Conservation (phyloP, 192 early-diverging fungal species). For the Linnemannia elongata region DNA sequence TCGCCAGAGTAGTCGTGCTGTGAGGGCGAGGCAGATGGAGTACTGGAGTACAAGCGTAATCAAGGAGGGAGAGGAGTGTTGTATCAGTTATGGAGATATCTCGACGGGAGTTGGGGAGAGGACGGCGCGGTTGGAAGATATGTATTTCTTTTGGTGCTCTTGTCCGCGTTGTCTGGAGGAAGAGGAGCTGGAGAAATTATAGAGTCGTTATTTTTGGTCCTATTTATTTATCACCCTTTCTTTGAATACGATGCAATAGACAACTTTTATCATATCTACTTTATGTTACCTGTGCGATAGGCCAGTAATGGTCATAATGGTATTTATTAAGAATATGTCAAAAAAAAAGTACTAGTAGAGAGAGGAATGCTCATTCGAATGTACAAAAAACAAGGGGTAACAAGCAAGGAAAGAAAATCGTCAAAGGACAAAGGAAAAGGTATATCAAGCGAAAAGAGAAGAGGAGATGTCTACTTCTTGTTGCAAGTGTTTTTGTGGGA, state of each 20-base stretch:
- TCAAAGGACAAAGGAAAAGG: background rate
- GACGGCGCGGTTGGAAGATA: conserved; percentile 59
- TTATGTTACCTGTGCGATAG: background rate
- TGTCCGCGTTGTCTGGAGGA: conserved; percentile 69
- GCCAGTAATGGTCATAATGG: background rate
- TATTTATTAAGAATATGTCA: background rate
- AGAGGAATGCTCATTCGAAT: background rate
- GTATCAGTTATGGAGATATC: conserved; percentile 75
- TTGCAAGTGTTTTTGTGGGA: conserved; percentile 64
- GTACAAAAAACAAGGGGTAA: background rate
- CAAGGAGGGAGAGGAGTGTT: conserved; percentile 67
- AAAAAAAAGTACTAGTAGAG: background rate
- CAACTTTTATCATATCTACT: too few species aligned
- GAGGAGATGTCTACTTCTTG: conserved; percentile 27
- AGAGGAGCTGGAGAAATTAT: background rate
- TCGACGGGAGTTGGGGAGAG: conserved; percentile 56
- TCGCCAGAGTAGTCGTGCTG: conserved; percentile 8
- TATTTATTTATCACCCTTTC: background rate
- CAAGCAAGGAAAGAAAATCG: background rate
- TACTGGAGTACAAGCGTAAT: conserved; percentile 63
- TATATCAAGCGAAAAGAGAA: background rate
- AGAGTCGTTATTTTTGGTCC: background rate
- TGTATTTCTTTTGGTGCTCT: conserved; percentile 74
- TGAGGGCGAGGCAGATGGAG: conserved; percentile 46
- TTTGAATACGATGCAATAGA: background rate